Conservation (phyloP, 257 asterid genomes). For the Asclepias syriaca region DNA sequence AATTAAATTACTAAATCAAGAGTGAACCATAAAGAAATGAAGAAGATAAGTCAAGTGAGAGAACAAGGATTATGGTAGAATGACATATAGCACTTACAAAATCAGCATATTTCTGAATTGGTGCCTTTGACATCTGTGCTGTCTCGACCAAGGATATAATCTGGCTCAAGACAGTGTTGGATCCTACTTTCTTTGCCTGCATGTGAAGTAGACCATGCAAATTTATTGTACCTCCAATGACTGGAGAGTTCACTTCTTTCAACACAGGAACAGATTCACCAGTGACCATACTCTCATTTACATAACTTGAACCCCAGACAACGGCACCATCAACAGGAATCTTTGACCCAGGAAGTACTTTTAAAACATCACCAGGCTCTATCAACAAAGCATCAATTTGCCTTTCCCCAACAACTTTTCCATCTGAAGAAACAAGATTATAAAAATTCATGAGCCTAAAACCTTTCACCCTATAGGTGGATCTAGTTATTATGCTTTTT, state of each 20-base stretch:
- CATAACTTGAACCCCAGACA: conserved; percentile 95
- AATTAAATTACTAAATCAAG: neutral
- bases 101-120: conserved; percentile 96
- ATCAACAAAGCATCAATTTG: conserved; percentile 87
- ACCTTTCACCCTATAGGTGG: neutral
- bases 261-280: conserved; percentile 87
- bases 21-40: neutral
- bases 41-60: neutral
- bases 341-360: conserved; percentile 92
- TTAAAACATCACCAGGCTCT: conserved; percentile 86
- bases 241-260: conserved; percentile 59
- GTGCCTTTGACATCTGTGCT: conserved; percentile 99
- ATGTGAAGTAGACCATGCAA: conserved; percentile 88
- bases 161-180: conserved; percentile 93
- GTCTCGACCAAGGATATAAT: conserved; percentile 96
- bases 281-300: conserved; percentile 96
- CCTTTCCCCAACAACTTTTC: conserved; percentile 76
- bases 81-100: conserved; percentile 50
- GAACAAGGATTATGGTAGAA: neutral
- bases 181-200: conserved; percentile 85
- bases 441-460: conserved; percentile 2
- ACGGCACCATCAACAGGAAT: conserved; percentile 89
- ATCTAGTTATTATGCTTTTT: neutral
- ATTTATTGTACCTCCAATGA: conserved; percentile 93
- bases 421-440: conserved; percentile 46